These are phyloP conservation scores for Phyllostachys edulis DNA, from an alignment of 176 grass and related monocot species.

Conservation along the genomic window DNA sequence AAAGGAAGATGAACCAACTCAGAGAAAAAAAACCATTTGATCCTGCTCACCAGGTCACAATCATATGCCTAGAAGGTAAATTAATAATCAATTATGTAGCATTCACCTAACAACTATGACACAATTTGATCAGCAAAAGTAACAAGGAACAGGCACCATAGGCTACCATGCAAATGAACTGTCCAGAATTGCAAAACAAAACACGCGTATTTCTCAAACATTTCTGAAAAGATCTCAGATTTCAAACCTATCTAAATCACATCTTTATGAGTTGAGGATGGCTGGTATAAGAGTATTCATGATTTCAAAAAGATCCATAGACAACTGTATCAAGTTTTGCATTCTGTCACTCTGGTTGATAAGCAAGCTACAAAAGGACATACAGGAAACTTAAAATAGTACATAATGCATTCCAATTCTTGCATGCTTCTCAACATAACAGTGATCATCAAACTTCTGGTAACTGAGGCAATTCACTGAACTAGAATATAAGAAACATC, in stretches of 20 bases:
- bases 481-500: background rate
- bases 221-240: background rate
- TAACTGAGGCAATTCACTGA: background rate
- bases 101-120: constrained; percentile 13
- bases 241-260: background rate
- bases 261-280: background rate
- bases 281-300: background rate
- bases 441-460: background rate
- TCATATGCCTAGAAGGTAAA: background rate
- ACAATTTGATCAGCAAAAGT: background rate
- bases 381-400: background rate
- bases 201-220: background rate
- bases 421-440: background rate
- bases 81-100: background rate
- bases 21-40: background rate
- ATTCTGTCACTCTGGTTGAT: background rate
- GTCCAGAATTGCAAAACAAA: background rate
- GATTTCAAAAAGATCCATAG: background rate
- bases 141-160: background rate
- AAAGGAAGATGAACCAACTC: background rate
- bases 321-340: background rate
- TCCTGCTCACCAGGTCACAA: background rate
- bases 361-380: background rate
- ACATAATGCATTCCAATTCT: background rate
- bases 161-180: background rate